Percentiles rank a stretch among this genome's conserved stretches.
Evolutionary conservation across 257 asterid species (phyloP).

Genomic region (Przewalskia tangutica): DNA sequence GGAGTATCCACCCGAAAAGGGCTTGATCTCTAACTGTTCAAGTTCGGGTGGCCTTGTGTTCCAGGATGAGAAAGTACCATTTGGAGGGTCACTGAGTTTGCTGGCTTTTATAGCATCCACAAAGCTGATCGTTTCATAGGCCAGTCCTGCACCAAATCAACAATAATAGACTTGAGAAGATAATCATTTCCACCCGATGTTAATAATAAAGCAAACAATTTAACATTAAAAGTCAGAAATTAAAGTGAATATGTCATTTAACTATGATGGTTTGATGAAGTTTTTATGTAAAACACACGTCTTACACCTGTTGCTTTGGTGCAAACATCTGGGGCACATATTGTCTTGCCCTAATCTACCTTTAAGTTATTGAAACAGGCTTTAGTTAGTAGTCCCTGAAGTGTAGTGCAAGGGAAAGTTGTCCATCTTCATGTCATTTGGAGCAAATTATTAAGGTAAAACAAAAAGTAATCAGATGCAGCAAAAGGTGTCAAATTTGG

Average conservation of each 20-base stretch:
- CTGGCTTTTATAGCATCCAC: neutral
- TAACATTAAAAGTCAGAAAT: neutral
- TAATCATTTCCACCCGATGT: neutral
- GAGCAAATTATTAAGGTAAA: neutral
- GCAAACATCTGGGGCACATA: neutral
- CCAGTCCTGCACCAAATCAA: conserved; percentile 16
- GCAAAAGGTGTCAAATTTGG: neutral
- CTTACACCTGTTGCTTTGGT: neutral
- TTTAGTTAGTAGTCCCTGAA: neutral
- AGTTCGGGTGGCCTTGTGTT: neutral
- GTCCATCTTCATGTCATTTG: neutral
- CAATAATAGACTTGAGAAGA: neutral
- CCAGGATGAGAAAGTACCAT: neutral
- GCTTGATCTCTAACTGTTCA: neutral
- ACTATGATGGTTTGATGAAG: neutral
- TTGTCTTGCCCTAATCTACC: neutral
- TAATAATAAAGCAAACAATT: neutral
- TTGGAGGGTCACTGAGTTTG: neutral
- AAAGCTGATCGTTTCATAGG: neutral
- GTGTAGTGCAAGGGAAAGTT: neutral
- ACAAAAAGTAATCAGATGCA: neutral
- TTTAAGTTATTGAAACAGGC: neutral
- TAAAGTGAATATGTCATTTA: neutral
- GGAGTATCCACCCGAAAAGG: neutral
- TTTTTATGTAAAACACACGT: neutral